Conservation (phyloP, 805 yeast species). For the Yarrowia hollandica region DNA sequence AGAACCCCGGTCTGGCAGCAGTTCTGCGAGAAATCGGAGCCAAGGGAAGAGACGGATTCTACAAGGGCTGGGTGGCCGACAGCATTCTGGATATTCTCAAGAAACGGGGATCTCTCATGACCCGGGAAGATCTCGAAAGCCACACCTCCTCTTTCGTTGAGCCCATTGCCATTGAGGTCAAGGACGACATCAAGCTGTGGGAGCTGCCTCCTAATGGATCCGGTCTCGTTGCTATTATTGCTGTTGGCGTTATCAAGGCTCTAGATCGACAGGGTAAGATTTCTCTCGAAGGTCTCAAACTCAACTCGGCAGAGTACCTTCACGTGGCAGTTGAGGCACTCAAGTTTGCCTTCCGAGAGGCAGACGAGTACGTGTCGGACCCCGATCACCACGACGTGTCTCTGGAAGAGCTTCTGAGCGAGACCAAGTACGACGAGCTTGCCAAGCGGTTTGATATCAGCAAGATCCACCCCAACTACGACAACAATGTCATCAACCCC, state of each 20-base stretch:
- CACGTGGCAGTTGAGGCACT: constrained; percentile 70
- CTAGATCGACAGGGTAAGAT: constrained; percentile 49
- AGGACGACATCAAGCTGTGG: constrained; percentile 57
- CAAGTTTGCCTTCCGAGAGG: constrained; percentile 71
- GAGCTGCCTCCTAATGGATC: constrained; percentile 87
- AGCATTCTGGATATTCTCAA: constrained; percentile 58
- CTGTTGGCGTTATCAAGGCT: constrained; percentile 64
- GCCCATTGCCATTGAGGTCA: constrained; percentile 53
- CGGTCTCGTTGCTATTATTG: constrained; percentile 71
- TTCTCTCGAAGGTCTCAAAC: constrained; percentile 47
- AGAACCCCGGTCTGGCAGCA: constrained; percentile 54
- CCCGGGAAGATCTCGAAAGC: constrained; percentile 53
- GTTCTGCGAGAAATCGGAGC: constrained; percentile 54
- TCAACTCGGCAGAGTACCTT: constrained; percentile 69
- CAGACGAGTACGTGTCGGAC: constrained; percentile 72
- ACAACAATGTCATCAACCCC: constrained; percentile 53
- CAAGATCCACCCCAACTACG: constrained; percentile 47
- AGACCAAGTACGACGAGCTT: constrained; percentile 53
- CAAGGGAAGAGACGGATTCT: constrained; percentile 65
- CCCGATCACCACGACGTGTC: constrained; percentile 44
- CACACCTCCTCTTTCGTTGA: constrained; percentile 66
- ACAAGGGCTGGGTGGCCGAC: constrained; percentile 68
- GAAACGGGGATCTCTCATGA: constrained; percentile 56
- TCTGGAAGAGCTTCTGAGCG: constrained; percentile 48
- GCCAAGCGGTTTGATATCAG: constrained; percentile 48